Conservation (phyloP, 2,329 filamentous ascomycete genomes). For the Paramyrothecium roridum region DNA sequence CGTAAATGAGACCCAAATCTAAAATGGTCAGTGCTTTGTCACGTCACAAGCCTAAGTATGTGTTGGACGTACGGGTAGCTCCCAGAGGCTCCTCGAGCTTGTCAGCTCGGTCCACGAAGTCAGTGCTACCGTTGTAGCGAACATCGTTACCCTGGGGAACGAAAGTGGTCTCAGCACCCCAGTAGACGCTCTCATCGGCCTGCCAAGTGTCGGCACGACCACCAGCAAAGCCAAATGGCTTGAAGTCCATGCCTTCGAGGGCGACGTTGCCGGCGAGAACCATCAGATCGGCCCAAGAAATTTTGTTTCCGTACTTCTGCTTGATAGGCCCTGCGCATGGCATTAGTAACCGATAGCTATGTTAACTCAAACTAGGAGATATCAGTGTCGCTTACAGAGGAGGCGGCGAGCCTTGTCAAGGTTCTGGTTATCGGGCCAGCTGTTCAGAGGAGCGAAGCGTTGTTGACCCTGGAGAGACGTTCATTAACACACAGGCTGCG, state of each 20-base stretch:
- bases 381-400: conserved; percentile 43
- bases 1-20: conserved; percentile 68
- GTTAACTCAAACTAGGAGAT: too few species aligned
- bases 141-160: conserved; percentile 62
- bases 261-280: conserved; percentile 74
- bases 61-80: conserved; percentile 37
- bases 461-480: conserved; percentile 55
- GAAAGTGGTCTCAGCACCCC: conserved; percentile 74
- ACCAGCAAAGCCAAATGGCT: conserved; percentile 70
- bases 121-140: conserved; percentile 58
- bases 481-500: background rate
- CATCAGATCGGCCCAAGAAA: conserved; percentile 75
- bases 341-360: background rate
- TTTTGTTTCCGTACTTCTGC: conserved; percentile 80
- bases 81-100: conserved; percentile 67
- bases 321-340: conserved; percentile 59
- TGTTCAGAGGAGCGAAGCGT: conserved; percentile 75
- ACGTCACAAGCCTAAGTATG: background rate
- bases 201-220: conserved; percentile 72
- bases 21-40: conserved; percentile 34
- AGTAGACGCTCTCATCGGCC: conserved; percentile 73
- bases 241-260: conserved; percentile 72
- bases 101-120: conserved; percentile 49
- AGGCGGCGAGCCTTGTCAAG: conserved; percentile 79
- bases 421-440: conserved; percentile 76